Conservation (phyloP, 495 filamentous ascomycete species). For the Zalerion maritima region DNA sequence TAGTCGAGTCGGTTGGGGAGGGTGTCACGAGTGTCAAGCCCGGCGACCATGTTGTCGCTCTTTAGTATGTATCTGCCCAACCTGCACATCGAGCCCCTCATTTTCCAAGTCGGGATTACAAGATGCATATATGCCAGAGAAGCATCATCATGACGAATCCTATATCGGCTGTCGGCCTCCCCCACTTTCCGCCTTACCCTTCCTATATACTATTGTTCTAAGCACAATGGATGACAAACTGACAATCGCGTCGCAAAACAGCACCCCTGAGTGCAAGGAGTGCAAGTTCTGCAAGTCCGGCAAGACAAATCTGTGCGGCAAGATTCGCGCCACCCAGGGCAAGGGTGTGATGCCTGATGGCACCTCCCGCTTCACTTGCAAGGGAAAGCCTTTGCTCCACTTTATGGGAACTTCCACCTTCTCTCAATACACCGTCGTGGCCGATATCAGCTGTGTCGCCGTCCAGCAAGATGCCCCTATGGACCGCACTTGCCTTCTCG, state of each 20-base stretch:
- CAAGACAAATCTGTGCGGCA: constrained; percentile 99
- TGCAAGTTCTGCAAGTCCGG: constrained; percentile 99
- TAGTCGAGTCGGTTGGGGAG: constrained; percentile 94
- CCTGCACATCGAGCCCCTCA: too few relatives aligned
- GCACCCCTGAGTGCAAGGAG: constrained; percentile 89
- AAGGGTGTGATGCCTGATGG: constrained; percentile 96
- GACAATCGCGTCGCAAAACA: constrained; percentile 19
- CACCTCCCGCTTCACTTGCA: constrained; percentile 86
- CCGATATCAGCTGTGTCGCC: constrained; percentile 94
- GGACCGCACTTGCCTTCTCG: constrained; percentile 89
- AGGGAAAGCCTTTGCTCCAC: constrained; percentile 86
- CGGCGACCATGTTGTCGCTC: constrained; percentile 87
- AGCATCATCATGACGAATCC: too few relatives aligned
- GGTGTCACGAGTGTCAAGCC: constrained; percentile 86
- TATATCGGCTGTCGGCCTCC: too few relatives aligned
- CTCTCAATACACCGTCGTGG: constrained; percentile 95
- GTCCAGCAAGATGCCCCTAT: constrained; percentile 85
- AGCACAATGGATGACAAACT: constrained; percentile 4
- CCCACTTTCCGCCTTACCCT: background rate
- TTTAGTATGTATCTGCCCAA: constrained; percentile 53
- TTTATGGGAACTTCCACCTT: constrained; percentile 99
- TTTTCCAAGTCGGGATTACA: too few relatives aligned
- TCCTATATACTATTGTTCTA: background rate
- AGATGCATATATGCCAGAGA: too few relatives aligned
- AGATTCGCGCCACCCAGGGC: constrained; percentile 95